phyloP scores from a whole-genome alignment of 2,329 filamentous ascomycete species.

The Fusarium aywerte region DNA sequence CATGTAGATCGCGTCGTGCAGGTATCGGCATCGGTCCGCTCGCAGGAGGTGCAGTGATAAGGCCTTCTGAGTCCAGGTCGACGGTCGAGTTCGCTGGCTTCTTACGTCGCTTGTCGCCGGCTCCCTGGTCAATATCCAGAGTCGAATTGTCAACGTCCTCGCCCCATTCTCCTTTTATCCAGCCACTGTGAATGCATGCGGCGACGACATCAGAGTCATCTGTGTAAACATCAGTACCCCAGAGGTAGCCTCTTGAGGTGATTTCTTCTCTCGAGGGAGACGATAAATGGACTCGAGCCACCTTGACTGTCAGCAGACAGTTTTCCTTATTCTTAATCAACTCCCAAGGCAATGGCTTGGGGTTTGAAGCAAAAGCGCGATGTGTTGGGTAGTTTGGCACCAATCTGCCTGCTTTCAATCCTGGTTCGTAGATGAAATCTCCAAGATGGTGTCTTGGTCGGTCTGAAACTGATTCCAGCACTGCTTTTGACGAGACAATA shows the following conservation, averaged over 20 bases:
- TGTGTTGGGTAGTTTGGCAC: constrained; percentile 54
- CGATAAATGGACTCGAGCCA: constrained; percentile 81
- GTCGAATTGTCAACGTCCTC: constrained; percentile 78
- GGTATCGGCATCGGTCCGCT: constrained; percentile 73
- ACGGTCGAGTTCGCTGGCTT: constrained; percentile 48
- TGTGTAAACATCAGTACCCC: constrained; percentile 94
- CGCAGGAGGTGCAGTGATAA: constrained; percentile 64
- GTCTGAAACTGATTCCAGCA: constrained; percentile 77
- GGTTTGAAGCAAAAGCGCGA: constrained; percentile 64
- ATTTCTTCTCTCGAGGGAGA: constrained; percentile 81
- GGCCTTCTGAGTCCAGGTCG: constrained; percentile 54
- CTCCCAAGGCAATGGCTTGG: constrained; percentile 80
- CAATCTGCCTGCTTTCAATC: constrained; percentile 65
- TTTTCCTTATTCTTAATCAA: constrained; percentile 80
- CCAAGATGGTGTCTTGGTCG: constrained; percentile 84
- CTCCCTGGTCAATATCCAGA: constrained; percentile 64
- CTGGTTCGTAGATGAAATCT: constrained; percentile 81
- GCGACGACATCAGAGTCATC: constrained; percentile 95
- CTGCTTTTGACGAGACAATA: constrained; percentile 73
- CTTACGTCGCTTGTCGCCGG: constrained; percentile 49
- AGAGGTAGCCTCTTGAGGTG: constrained; percentile 80
- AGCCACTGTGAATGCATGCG: constrained; percentile 92
- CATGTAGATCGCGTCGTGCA: constrained; percentile 80
- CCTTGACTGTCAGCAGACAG: constrained; percentile 88
- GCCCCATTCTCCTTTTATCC: constrained; percentile 88